Evolutionary conservation across 371 early-diverging fungal species (phyloP).

Genomic region (Rhizopus microsporus): DNA sequence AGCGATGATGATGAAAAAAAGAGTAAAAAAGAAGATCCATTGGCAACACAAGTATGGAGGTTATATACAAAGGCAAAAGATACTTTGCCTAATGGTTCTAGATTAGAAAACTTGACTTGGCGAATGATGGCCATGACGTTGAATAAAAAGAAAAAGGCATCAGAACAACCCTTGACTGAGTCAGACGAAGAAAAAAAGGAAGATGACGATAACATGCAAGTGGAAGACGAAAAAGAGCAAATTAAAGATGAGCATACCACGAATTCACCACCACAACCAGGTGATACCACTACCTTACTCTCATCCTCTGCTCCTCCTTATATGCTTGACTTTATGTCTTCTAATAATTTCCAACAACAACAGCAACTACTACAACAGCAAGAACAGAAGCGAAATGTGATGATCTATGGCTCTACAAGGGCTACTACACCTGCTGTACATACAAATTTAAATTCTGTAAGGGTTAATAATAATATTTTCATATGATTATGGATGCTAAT

Average conservation of each 20-base stretch:
- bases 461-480: background rate
- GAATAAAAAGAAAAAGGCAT: constrained; percentile 38
- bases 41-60: constrained; percentile 63
- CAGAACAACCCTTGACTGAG: constrained; percentile 21
- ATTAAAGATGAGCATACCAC: constrained; percentile 9
- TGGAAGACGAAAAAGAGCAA: constrained; percentile 4
- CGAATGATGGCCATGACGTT: constrained; percentile 65
- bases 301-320: constrained; percentile 41
- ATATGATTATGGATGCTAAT: background rate
- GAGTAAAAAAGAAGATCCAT: constrained; percentile 46
- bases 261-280: constrained; percentile 26
- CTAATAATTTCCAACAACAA: constrained; percentile 4
- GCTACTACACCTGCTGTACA: constrained; percentile 21
- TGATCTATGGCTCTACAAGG: constrained; percentile 36
- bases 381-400: constrained; percentile 26
- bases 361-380: constrained; percentile 8
- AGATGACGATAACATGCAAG: background rate
- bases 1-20: constrained; percentile 38
- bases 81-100: constrained; percentile 56
- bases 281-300: constrained; percentile 27
- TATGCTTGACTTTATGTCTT: constrained; percentile 27
- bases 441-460: background rate
- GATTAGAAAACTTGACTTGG: constrained; percentile 69
- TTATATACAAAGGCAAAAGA: constrained; percentile 68
- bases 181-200: background rate